phyloP scores from a whole-genome alignment of 208 protist species.

The Wallacemonas sp. region DNA sequence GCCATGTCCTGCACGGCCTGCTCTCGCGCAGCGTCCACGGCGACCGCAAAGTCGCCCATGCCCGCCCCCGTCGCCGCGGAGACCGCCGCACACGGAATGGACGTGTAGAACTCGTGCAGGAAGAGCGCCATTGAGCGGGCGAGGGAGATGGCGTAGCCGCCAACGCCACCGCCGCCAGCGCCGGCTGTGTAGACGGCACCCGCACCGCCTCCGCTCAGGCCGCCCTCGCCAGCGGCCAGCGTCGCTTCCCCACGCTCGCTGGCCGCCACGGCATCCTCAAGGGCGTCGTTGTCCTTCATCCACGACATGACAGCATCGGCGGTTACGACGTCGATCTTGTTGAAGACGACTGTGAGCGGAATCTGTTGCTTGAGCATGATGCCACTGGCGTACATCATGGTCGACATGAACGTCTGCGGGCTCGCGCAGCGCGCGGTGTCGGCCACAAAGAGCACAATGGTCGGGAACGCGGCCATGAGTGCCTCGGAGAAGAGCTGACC shows the following conservation, averaged over 20 bases:
- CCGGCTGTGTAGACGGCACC: not conserved
- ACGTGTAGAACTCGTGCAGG: constrained; percentile 98
- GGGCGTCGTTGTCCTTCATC: constrained; percentile 95
- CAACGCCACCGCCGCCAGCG: constrained; percentile 10
- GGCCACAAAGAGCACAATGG: constrained; percentile 96
- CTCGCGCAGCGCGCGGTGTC: constrained; percentile 95
- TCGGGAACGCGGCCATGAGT: constrained; percentile 94
- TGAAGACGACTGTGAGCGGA: constrained; percentile 98
- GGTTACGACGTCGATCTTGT: constrained; percentile 96
- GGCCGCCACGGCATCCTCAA: constrained; percentile 77
- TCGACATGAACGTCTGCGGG: constrained; percentile 98
- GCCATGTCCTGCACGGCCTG: constrained; percentile 70
- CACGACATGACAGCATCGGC: constrained; percentile 87
- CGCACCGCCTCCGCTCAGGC: not conserved
- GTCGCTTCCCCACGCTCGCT: constrained; percentile 27
- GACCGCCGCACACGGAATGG: constrained; percentile 87
- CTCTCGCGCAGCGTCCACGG: constrained; percentile 61
- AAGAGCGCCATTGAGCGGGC: constrained; percentile 95
- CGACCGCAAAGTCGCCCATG: constrained; percentile 86
- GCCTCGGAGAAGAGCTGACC: constrained; percentile 97
- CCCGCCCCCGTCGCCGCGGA: constrained; percentile 93
- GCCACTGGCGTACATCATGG: constrained; percentile 98
- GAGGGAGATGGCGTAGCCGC: constrained; percentile 89
- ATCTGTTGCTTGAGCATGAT: constrained; percentile 99
- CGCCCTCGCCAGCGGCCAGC: not conserved